A percentile compares a stretch with the other conserved stretches of the same genome.
These are phyloP conservation scores for Spergularia bocconei DNA, from an alignment of 148 eudicot genomes.

Conservation along the genomic window DNA sequence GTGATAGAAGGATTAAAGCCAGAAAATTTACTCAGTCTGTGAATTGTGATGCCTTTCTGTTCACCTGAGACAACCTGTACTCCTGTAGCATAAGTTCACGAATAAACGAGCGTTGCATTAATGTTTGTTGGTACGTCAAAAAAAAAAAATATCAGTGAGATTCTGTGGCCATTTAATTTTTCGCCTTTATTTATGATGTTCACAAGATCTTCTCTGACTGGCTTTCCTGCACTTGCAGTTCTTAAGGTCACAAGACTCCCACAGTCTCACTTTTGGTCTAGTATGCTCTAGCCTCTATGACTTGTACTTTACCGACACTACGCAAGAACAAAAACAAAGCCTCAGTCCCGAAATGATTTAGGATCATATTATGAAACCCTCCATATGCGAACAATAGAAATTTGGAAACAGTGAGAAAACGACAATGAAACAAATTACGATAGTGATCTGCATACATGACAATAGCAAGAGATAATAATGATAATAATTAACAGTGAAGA, in stretches of 20 bases:
- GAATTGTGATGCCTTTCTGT: neutral
- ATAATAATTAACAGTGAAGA: neutral
- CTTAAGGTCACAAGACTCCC: slow-evolving; percentile 24
- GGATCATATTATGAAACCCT: no score
- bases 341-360: no score
- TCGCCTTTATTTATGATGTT: slow-evolving; percentile 24
- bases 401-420: no score
- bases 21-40: neutral
- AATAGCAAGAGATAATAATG: neutral
- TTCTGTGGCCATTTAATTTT: neutral
- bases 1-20: neutral
- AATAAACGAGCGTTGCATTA: slow-evolving; percentile 9
- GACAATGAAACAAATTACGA: no score
- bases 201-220: slow-evolving; percentile 22
- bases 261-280: neutral
- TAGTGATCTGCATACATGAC: no score
- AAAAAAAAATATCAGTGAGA: slow-evolving; percentile 6
- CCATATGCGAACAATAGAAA: no score
- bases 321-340: no score
- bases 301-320: neutral
- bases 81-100: neutral
- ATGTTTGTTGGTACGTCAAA: slow-evolving; percentile 5
- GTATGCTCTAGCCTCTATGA: neutral
- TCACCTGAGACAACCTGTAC: neutral
- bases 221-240: slow-evolving; percentile 13